Base-by-base conservation (phyloP, 495 filamentous ascomycete species). In the Parmelia sp. region DNA sequence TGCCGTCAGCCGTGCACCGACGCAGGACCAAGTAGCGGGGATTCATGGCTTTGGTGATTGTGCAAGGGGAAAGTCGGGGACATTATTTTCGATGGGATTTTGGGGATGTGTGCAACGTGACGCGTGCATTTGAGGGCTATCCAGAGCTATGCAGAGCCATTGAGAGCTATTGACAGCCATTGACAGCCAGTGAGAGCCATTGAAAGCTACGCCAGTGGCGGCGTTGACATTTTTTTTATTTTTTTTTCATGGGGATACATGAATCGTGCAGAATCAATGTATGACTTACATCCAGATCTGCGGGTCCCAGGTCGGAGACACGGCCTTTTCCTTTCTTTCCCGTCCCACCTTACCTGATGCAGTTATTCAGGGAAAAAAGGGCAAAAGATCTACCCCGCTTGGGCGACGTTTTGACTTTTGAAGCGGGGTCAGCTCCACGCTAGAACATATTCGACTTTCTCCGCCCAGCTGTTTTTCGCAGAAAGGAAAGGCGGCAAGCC, bases 341-440 rank as follows among this genome's bases (percentile, higher is more conserved):
- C 5, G 10, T 25, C 23, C 37, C 23, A 36, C 49, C 15, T 29
- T 55, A 56, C 60, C 60, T 25, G 42, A 35, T 29, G 1, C 1
- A 7, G 14, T 21, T 33, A 51, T 29, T 57, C 25, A 39, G 35
- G 49, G 1, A 62, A 27, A 27, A 51, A 25, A 62, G 29, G 35
- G 49, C 0, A 62, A 27, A 27, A 51, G 35, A 62, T 47, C 47
- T 23, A 63, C 47, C 61, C 61, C 37, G 61, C 61, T 62, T 27
- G 61, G 33, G 35, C 19, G 17, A 39, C 21, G 8, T 6, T 29
- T 15, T 27, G 6, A 17, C 3, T 15, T 31, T 63, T 44, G 21
- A 10, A 57, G 49, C 51, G 61, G 61, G 61, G 61, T 63, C 36
- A 29, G 17, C 19, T 15, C 39, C n/a, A n/a, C 49, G 49, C 61